Conservation (phyloP, 1,139 yeast species). For the Yamadazyma oceani region DNA sequence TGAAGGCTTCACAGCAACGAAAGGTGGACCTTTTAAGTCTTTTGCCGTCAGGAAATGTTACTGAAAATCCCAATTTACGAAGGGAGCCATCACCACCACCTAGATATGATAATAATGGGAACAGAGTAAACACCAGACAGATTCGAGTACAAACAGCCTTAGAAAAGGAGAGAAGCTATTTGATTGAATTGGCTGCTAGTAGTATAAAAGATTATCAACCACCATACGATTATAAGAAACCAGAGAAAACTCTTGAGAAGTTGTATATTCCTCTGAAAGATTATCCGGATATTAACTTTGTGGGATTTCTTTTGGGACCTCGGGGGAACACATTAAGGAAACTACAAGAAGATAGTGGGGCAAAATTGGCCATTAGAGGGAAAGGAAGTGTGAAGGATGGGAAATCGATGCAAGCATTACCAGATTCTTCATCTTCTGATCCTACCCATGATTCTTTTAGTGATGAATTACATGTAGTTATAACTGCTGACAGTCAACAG, state of each 20-base stretch:
- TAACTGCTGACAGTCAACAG: conserved; percentile 80
- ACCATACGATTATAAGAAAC: conserved; percentile 78
- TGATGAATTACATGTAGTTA: conserved; percentile 86
- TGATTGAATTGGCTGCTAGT: conserved; percentile 73
- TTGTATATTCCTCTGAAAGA: conserved; percentile 83
- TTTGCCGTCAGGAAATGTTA: conserved; percentile 36
- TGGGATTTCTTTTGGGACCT: conserved; percentile 90
- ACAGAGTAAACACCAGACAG: conserved; percentile 82
- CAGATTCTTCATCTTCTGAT: conserved; percentile 22
- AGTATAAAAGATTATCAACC: conserved; percentile 78
- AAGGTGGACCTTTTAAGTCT: conserved; percentile 41
- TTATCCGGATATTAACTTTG: conserved; percentile 89
- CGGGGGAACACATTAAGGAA: conserved; percentile 87
- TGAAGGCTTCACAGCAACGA: conserved; percentile 52
- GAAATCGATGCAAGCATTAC: conserved; percentile 37
- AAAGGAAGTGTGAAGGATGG: conserved; percentile 96
- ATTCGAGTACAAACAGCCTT: conserved; percentile 57
- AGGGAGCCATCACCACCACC: conserved; percentile 95
- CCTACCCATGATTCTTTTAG: conserved; percentile 23
- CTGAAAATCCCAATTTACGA: conserved; percentile 25
- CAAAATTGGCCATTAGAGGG: conserved; percentile 84
- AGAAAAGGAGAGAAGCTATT: conserved; percentile 75
- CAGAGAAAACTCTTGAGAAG: conserved; percentile 71
- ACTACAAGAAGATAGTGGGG: conserved; percentile 82
- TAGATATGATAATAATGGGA: conserved; percentile 77